Conservation (phyloP, 371 early-diverging fungal species). For the Mucor saturninus region DNA sequence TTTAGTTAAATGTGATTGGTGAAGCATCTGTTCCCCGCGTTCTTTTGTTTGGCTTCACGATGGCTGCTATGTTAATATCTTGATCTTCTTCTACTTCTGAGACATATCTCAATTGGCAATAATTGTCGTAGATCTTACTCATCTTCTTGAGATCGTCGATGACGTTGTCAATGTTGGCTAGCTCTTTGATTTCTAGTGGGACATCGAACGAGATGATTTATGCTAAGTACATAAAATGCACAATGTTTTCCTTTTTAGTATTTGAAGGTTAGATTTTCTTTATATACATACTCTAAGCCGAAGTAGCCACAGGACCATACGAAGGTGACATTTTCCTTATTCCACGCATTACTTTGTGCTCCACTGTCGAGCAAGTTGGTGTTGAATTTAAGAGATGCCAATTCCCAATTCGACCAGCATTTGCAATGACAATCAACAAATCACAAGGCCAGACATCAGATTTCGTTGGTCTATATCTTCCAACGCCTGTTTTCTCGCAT, state of each 20-base stretch:
- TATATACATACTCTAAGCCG: slow-evolving; percentile 9
- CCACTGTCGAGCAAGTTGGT: too few relatives aligned
- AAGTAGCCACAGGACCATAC: too few relatives aligned
- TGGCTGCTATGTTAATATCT: background rate
- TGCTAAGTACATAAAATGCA: slow-evolving; percentile 7
- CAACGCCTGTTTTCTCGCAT: too few relatives aligned
- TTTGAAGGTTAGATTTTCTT: slow-evolving; percentile 20
- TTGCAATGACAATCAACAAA: too few relatives aligned
- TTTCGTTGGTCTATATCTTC: too few relatives aligned
- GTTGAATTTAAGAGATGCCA: too few relatives aligned
- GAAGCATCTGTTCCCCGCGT: background rate
- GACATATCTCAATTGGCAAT: slow-evolving; percentile 5
- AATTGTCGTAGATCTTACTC: slow-evolving; percentile 7
- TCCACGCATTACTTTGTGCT: too few relatives aligned
- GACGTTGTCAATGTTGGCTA: background rate
- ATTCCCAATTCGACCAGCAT: too few relatives aligned
- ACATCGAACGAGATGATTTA: background rate
- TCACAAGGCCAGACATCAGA: too few relatives aligned
- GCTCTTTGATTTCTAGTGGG: slow-evolving; percentile 14
- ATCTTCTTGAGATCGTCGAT: slow-evolving; percentile 9
- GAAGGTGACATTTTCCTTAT: too few relatives aligned
- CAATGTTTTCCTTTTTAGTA: slow-evolving; percentile 19
- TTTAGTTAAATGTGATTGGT: slow-evolving; percentile 1
- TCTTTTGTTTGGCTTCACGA: slow-evolving; percentile 16
- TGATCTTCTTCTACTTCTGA: slow-evolving; percentile 8